Evolutionary conservation across 106 monocot genomes (phyloP).

Genomic region (Dioscorea zingiberensis): DNA sequence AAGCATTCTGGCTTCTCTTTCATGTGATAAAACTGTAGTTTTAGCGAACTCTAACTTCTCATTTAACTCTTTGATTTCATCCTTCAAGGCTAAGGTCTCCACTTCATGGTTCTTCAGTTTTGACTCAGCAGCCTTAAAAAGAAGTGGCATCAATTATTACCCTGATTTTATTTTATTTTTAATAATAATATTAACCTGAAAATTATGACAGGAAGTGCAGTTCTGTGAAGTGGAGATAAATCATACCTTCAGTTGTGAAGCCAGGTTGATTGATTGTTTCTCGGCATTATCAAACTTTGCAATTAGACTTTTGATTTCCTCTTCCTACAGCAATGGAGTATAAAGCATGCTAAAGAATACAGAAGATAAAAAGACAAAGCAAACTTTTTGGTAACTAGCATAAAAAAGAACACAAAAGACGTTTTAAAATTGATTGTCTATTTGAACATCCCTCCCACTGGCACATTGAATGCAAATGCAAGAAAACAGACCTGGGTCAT

Average conservation of each 20-base stretch:
- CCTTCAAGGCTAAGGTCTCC: slow-evolving; percentile 52
- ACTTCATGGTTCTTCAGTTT: slow-evolving; percentile 52
- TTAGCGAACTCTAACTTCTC: slow-evolving; percentile 49
- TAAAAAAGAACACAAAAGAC: no score
- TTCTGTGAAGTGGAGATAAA: not conserved
- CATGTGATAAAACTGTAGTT: slow-evolving; percentile 44
- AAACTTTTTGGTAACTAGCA: not conserved
- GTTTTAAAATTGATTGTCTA: no score
- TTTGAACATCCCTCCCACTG: no score
- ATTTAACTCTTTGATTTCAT: slow-evolving; percentile 36
- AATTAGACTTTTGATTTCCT: slow-evolving; percentile 63
- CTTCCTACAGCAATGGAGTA: slow-evolving; percentile 46
- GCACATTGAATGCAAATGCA: no score
- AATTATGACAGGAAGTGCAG: no score
- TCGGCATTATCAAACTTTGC: slow-evolving; percentile 52
- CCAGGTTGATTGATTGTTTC: slow-evolving; percentile 36
- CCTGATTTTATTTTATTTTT: no score
- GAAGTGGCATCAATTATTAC: not conserved
- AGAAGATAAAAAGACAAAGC: not conserved
- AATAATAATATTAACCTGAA: no score
- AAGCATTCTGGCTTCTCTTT: slow-evolving; percentile 59
- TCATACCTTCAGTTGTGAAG: slow-evolving; percentile 49
- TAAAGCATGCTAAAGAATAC: not conserved
- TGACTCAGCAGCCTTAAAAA: slow-evolving; percentile 49
- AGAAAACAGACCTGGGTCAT: no score